Evolutionary conservation across 1,284 basidiomycete genomes (phyloP).

Genomic region (Ustilago nuda): DNA sequence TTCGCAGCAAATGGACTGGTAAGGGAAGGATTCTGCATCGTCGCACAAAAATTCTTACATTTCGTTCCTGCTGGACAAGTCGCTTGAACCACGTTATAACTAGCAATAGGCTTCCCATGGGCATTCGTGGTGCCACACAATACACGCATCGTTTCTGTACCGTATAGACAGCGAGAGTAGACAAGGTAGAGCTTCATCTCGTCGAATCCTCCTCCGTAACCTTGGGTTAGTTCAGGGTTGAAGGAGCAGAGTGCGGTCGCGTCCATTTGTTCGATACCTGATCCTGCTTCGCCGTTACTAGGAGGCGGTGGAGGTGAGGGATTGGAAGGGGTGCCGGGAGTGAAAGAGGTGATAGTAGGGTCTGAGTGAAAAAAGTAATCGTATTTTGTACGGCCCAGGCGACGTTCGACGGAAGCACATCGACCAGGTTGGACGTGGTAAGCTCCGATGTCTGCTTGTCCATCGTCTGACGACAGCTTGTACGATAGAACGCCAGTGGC

Average conservation of each 20-base stretch:
- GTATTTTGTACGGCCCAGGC: slow-evolving; percentile 15
- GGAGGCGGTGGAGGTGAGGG: neutral
- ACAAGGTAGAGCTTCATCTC: slow-evolving; percentile 27
- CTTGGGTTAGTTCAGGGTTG: slow-evolving; percentile 28
- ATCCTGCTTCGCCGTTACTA: neutral
- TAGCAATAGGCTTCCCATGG: slow-evolving; percentile 11
- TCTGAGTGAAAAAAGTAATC: slow-evolving; percentile 12
- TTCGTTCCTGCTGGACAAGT: slow-evolving; percentile 20
- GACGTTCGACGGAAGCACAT: slow-evolving; percentile 21
- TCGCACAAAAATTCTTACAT: slow-evolving; percentile 43
- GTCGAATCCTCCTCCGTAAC: slow-evolving; percentile 30
- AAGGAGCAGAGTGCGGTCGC: slow-evolving; percentile 27
- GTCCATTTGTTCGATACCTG: slow-evolving; percentile 19
- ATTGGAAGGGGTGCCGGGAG: neutral
- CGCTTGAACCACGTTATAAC: slow-evolving; percentile 24
- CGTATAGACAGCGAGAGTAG: slow-evolving; percentile 30
- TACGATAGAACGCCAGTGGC: slow-evolving; percentile 3
- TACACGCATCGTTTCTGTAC: slow-evolving; percentile 23
- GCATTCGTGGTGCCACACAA: slow-evolving; percentile 25
- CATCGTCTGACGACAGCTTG: slow-evolving; percentile 21
- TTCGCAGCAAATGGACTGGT: slow-evolving; percentile 24
- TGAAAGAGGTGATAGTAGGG: slow-evolving; percentile 22
- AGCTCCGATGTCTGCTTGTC: slow-evolving; percentile 32
- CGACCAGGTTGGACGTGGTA: slow-evolving; percentile 42
- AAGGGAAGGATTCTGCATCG: slow-evolving; percentile 15